Evolutionary conservation across 2,329 filamentous ascomycete species (phyloP), one percentile per base, ranked within the genome.

Genomic region (Didymella arachidicola): DNA sequence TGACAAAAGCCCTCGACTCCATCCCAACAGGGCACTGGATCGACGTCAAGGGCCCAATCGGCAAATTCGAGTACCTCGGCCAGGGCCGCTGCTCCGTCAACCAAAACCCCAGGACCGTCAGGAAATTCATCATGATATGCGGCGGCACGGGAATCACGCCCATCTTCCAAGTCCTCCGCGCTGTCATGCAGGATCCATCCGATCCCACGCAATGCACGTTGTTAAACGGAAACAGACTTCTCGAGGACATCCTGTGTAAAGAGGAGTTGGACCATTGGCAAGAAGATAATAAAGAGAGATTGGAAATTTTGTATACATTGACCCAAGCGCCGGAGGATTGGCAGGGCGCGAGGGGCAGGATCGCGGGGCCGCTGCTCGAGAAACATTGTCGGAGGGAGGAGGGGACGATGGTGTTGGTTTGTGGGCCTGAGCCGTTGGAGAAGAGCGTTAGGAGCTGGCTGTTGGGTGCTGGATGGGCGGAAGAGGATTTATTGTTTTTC

Each of bases 141-240:
- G 93, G 85, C 14, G 93, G 93, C 6, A 91, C 87, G n/a, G 93
- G 93, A 0, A 90, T 97, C 70, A 97, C 93, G n/a, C 93, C 93
- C 0, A 91, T 97, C 63, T 95, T 89, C 73, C 91, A 95, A 71
- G 90, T 96, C 3, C 80, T 96, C 51, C 82, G 91, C 7, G 89
- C 91, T 0, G 85, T 96, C 0, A 84, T 93, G 74, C 81, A 84
- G 44, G 86, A 94, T 62, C 66, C 73, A 1, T 73, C 80, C 0
- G 91, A 94, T 69, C 65, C 75, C 8, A 95, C 91, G 0, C 79
- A 75, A 2, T 96, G 92, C 70, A 78, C 89, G 1, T 82, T 97
- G 0, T 79, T 97, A 0, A 84, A 96, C 69, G 92, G 92, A 0
- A 97, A 97, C 68, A 81, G 91, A 12, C 71, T 82, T 7, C 85